Evolutionary conservation across 2,329 filamentous ascomycete genomes (phyloP).

Genomic region (Trichoderma citrinoviride): DNA sequence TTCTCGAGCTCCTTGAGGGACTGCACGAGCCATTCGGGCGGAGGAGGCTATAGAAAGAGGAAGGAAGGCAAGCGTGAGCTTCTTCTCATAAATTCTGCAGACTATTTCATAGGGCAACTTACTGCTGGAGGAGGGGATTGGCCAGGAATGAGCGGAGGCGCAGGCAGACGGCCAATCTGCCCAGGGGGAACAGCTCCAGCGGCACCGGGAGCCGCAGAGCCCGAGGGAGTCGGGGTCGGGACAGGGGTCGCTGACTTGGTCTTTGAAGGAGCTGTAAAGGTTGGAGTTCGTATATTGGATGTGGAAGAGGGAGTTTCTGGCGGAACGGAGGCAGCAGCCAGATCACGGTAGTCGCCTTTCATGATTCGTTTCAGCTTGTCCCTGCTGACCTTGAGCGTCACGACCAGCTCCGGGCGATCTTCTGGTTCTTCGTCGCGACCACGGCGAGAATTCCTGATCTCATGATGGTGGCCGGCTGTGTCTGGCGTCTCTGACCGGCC

Average conservation of each 20-base stretch:
- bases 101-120: too few relatives aligned
- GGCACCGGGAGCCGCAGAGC: conserved; percentile 39
- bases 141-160: conserved; percentile 58
- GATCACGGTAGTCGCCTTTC: conserved; percentile 50
- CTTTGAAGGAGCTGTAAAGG: conserved; percentile 32
- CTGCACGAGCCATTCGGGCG: conserved; percentile 78
- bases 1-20: conserved; percentile 70
- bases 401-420: conserved; percentile 64
- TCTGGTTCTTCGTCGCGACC: conserved; percentile 81
- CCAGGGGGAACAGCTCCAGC: conserved; percentile 45
- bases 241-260: conserved; percentile 41
- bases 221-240: conserved; percentile 24
- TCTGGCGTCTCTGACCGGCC: conserved; percentile 90
- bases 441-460: conserved; percentile 66
- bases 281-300: conserved; percentile 34
- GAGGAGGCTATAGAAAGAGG: conserved; percentile 61
- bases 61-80: conserved; percentile 23
- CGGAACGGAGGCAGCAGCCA: conserved; percentile 34
- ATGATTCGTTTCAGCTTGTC: conserved; percentile 68
- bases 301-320: conserved; percentile 36
- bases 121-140: conserved; percentile 58
- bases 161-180: conserved; percentile 66
- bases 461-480: conserved; percentile 64
- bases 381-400: conserved; percentile 71
- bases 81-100: too few relatives aligned